Percentiles rank a stretch among this genome's conserved stretches.
Conservation (phyloP, 225 moss, liverwort and hornwort genomes). For the Marchantia polymorpha region DNA sequence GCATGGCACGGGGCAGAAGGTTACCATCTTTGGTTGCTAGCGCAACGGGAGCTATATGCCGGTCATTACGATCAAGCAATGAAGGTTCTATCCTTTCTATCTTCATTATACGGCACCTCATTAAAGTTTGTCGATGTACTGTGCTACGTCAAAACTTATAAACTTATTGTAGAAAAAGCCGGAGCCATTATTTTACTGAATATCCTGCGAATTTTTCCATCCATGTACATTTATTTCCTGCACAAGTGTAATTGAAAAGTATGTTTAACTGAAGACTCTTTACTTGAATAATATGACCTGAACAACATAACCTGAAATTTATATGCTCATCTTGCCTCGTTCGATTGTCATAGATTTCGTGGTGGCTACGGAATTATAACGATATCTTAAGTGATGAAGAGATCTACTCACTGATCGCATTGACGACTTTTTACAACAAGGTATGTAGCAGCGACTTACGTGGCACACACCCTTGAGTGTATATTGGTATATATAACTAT, state of each 20-base stretch:
- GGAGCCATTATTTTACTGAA: background rate
- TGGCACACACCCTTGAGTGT: no score
- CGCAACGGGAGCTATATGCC: conserved; percentile 79
- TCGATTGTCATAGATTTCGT: conserved; percentile 49
- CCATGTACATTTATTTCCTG: background rate
- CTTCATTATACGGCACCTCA: background rate
- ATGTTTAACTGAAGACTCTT: no score
- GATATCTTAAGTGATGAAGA: conserved; percentile 57
- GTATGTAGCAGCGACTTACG: no score
- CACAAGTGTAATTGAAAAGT: no score
- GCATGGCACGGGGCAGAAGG: conserved; percentile 96
- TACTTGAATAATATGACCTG: no score
- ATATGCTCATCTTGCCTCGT: background rate
- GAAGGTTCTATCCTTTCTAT: conserved; percentile 70
- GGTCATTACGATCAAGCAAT: conserved; percentile 78
- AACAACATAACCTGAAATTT: no score
- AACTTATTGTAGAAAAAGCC: background rate
- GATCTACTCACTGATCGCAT: conserved; percentile 75
- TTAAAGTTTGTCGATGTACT: background rate
- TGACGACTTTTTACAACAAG: conserved; percentile 69
- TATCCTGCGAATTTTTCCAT: background rate
- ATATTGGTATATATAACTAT: no score
- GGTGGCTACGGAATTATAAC: conserved; percentile 74
- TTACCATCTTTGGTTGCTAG: conserved; percentile 81
- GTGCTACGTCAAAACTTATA: background rate